phyloP scores from a whole-genome alignment of 2,329 filamentous ascomycete species.

The Hysterium pulicare region DNA sequence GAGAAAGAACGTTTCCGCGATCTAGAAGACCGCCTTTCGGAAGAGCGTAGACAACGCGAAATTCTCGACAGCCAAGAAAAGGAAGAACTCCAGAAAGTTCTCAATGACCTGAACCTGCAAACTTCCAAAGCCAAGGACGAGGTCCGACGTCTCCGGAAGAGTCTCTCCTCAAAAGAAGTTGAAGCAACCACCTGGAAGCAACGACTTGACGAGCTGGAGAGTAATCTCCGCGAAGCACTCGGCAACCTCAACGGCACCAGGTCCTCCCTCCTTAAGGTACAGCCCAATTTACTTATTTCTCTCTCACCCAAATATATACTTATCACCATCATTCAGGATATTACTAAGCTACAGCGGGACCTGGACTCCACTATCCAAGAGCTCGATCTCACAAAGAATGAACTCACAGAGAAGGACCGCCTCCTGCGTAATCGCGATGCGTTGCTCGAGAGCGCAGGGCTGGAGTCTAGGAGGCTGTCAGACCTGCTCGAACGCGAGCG shows the following conservation, averaged over 20 bases:
- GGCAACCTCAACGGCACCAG: slow-evolving; percentile 84
- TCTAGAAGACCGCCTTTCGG: slow-evolving; percentile 62
- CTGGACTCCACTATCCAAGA: slow-evolving; percentile 81
- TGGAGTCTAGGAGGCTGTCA: slow-evolving; percentile 79
- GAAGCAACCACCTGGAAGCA: slow-evolving; percentile 92
- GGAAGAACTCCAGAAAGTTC: slow-evolving; percentile 87
- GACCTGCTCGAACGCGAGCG: slow-evolving; percentile 92
- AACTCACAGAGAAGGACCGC: slow-evolving; percentile 84
- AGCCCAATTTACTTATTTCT: slow-evolving; percentile 9
- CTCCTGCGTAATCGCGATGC: slow-evolving; percentile 86
- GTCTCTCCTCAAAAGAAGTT: slow-evolving; percentile 75
- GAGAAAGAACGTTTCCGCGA: slow-evolving; percentile 67
- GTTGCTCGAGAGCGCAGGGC: slow-evolving; percentile 80
- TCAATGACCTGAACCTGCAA: slow-evolving; percentile 89
- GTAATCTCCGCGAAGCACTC: slow-evolving; percentile 78
- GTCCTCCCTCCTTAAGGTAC: slow-evolving; percentile 76
- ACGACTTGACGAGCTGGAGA: slow-evolving; percentile 83
- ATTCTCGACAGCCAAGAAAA: slow-evolving; percentile 85
- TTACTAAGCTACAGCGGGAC: slow-evolving; percentile 82
- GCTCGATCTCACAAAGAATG: slow-evolving; percentile 72
- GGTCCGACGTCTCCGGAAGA: slow-evolving; percentile 75
- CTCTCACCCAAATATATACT: slow-evolving; percentile 6
- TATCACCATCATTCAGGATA: slow-evolving; percentile 53
- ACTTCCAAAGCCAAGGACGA: slow-evolving; percentile 81
- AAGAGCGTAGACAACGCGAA: slow-evolving; percentile 83